These are phyloP conservation scores for Oehlia diaphana DNA, from an alignment of 192 early-diverging fungal species.

Conservation along the genomic window DNA sequence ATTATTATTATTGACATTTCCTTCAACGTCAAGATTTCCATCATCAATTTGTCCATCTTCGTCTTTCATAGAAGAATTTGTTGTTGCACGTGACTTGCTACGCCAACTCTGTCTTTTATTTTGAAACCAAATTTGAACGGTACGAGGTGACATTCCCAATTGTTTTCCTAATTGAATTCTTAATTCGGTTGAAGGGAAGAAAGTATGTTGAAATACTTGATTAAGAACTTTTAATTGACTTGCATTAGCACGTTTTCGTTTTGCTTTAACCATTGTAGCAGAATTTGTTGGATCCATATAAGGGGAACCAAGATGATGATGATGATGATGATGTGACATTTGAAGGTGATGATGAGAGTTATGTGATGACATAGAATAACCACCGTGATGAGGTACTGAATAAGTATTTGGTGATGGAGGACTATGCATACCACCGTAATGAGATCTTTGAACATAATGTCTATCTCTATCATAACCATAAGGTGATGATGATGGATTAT, in stretches of 20 bases:
- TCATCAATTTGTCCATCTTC: not conserved
- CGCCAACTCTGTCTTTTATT: constrained; percentile 79
- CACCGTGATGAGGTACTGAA: not conserved
- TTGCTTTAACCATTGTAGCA: constrained; percentile 52
- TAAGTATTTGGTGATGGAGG: not conserved
- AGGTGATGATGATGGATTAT: not conserved
- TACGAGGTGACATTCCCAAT: constrained; percentile 86
- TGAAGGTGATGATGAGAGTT: constrained; percentile 16
- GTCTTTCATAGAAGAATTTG: not conserved
- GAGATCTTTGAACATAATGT: not conserved
- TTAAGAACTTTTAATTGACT: constrained; percentile 77
- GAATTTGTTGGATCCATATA: constrained; percentile 19
- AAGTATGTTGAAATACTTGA: constrained; percentile 72
- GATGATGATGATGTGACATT: constrained; percentile 7
- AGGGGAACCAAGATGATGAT: constrained; percentile 17
- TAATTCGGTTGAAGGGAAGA: constrained; percentile 81
- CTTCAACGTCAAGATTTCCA: not conserved
- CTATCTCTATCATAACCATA: not conserved
- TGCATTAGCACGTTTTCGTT: constrained; percentile 79
- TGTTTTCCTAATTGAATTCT: constrained; percentile 74
- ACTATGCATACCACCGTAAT: not conserved
- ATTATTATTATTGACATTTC: not conserved
- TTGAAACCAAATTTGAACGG: constrained; percentile 98
- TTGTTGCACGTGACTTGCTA: constrained; percentile 6
- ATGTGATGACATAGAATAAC: not conserved